Base-by-base conservation (phyloP, 768 basidiomycete species). In the Rhodosporidiobolus odoratus region DNA sequence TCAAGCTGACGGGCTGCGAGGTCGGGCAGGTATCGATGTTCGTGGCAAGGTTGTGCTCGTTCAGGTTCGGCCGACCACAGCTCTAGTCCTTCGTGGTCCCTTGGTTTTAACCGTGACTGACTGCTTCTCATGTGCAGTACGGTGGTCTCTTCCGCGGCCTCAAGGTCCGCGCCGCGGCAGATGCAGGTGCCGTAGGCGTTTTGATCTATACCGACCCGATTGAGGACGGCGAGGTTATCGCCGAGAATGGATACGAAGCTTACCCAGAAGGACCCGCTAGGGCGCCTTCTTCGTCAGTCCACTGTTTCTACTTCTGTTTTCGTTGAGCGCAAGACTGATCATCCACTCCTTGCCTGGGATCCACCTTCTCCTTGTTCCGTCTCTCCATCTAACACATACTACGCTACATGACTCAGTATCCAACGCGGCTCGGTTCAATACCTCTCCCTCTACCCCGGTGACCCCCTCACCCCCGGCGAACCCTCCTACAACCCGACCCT, bases 241-340 rank as follows among this genome's bases (percentile, higher is more conserved):
- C 34, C 7, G 66, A 69, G 40, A 68, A 68, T 19, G 73, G 75
- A 8, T 52, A 57, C 56, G 27, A 59, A 37, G 65, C 75, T 7
- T 89, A 92, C 77, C 94, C 94, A 6, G 82, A 85, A 21, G 93
- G 95, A 7, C 93, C 93, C 38, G 94, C 93, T 48, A 85, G 92
- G 60, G 90, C 92, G 78, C 89, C 89, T 0, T 85, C 86, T 7
- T 86, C 89, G 65, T 69, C 35, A 35, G 65, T 65, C 17, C 6
- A 27, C 37, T 47, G 34, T 32, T 58, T 25, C 34, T 2, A 25
- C 7, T 23, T 37, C 2, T 57, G 35, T 35, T 25, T 57, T 27
- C n/a, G 17, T 32, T 32, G n/a, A 30, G 0, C 19, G 32, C 45
- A 17, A 21, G 17, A 12, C 2, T n/a, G 54, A 52, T 17, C 7